Evolutionary conservation across 805 yeast species (phyloP).

Genomic region (Schwanniomyces vanrijiae): DNA sequence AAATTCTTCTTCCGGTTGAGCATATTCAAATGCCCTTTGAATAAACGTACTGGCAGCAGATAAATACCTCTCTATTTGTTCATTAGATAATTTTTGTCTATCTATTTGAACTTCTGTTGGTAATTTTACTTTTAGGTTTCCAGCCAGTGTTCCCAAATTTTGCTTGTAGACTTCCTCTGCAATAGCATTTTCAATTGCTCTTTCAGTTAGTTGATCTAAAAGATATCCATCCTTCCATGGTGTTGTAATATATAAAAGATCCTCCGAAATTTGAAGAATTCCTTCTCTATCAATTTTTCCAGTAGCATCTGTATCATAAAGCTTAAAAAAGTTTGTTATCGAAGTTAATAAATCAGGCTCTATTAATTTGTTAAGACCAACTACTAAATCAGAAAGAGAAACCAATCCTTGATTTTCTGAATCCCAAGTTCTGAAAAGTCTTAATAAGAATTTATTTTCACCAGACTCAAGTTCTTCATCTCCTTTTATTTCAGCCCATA

Average conservation of each 20-base stretch:
- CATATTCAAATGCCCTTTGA: conserved; percentile 86
- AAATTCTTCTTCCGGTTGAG: conserved; percentile 57
- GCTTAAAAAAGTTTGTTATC: conserved; percentile 73
- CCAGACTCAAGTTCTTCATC: conserved; percentile 7
- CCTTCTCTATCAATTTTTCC: conserved; percentile 75
- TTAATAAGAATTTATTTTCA: conserved; percentile 35
- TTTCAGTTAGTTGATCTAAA: conserved; percentile 65
- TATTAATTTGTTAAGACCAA: conserved; percentile 68
- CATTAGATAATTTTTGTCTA: conserved; percentile 57
- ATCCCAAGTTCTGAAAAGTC: conserved; percentile 75
- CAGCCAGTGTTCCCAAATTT: conserved; percentile 26
- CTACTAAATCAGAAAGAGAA: conserved; percentile 65
- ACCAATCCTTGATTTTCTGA: conserved; percentile 52
- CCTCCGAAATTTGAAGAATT: conserved; percentile 84
- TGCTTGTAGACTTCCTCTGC: conserved; percentile 59
- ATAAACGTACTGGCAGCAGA: conserved; percentile 85
- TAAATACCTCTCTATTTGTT: conserved; percentile 77
- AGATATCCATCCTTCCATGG: conserved; percentile 78
- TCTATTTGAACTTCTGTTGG: conserved; percentile 65
- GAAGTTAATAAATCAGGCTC: conserved; percentile 76
- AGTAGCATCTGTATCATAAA: conserved; percentile 62
- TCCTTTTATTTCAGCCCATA: conserved; percentile 55
- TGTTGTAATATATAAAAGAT: conserved; percentile 72
- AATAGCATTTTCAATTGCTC: conserved; percentile 62
- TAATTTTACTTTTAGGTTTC: conserved; percentile 36